Base-by-base conservation (phyloP, 768 basidiomycete species). In the Naganishia vishniacii region DNA sequence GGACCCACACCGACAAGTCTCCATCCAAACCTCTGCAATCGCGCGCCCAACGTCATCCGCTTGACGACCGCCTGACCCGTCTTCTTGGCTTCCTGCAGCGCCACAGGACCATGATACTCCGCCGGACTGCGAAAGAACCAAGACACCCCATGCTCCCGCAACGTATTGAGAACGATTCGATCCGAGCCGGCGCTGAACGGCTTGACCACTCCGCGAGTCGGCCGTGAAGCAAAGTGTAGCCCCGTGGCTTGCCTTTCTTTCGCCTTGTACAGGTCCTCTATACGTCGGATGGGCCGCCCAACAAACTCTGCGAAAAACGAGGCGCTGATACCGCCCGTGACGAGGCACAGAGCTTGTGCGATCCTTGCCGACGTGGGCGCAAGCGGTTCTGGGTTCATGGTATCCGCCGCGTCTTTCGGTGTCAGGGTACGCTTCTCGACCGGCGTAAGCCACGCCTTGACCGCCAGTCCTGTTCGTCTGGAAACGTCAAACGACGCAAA, bases 401-500 rank as follows among this genome's bases (percentile, higher is more conserved):
- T 58, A 3, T 48, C 45, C 11, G 29, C 31, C 32, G 28, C 40
- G 18, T 18, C 45, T 29, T 32, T 46, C 2, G 26, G 34, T 31
- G 45, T 31, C 18, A 59, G n/a, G 3, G 51, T 47, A 20, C 53
- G 29, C n/a, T 18, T 16, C 15, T 59, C 46, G 8, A 34, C 23
- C 28, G 56, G 53, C 3, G 56, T 62, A 20, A 65, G 41, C 64
- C 45, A 65, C 8, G 71, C 71, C 53, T 74, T 76, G 31, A 74
- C 71, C 2, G 70, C 68, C 11, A 76, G 59, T 20, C 72, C 71
- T 1, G 70, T 59, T 8, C 75, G 63, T 13, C 75, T 44, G 13
- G 75, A 73, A 9, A 73, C 61, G 58, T 76, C 75, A 48, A 76
- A 76, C 0, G 75, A 70, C 20, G 75, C 72, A 61, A 76, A 76